A percentile compares a stretch with the other conserved stretches of the same genome.
Conservation (phyloP, 2,329 filamentous ascomycete species). For the Cercospora sp. region DNA sequence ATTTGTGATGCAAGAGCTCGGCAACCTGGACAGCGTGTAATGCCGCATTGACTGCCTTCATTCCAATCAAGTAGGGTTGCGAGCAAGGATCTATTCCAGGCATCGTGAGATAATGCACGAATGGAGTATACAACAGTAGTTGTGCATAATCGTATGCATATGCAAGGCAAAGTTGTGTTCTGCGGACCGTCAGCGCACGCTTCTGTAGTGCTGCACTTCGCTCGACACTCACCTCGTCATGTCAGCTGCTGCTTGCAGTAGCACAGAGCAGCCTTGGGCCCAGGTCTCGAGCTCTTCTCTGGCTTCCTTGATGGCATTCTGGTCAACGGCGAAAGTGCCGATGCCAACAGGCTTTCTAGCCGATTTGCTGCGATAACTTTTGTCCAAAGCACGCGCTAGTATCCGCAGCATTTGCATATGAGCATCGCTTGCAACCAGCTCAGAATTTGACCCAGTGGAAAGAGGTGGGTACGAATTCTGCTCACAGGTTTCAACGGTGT, state of each 20-base stretch:
- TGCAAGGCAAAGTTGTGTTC: conserved; percentile 22
- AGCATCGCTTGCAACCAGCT: conserved; percentile 17
- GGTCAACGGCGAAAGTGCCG: conserved; percentile 8
- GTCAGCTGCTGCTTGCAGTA: conserved; percentile 17
- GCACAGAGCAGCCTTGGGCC: conserved; percentile 13
- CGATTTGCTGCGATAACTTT: conserved; percentile 1
- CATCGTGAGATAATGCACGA: conserved; percentile 21
- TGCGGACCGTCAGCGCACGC: conserved; percentile 11
- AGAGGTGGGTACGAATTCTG: conserved; percentile 13
- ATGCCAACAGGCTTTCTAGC: conserved; percentile 2
- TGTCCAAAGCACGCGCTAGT: conserved; percentile 12
- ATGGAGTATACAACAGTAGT: conserved; percentile 23
- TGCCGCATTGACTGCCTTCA: conserved; percentile 19
- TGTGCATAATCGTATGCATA: conserved; percentile 23
- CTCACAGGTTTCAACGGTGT: neutral
- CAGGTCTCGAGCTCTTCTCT: conserved; percentile 20
- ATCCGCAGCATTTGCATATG: conserved; percentile 22
- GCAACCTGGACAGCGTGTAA: conserved; percentile 21
- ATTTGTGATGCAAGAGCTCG: conserved; percentile 21
- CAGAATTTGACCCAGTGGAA: conserved; percentile 14
- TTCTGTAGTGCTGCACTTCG: neutral
- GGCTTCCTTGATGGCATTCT: conserved; percentile 7
- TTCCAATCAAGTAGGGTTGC: conserved; percentile 11
- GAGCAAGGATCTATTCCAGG: neutral
- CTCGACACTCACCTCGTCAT: conserved; percentile 20